A percentile compares a stretch with the other conserved stretches of the same genome.
phyloP scores from a whole-genome alignment of 805 yeast genomes.

The Candida parachauliodes region DNA sequence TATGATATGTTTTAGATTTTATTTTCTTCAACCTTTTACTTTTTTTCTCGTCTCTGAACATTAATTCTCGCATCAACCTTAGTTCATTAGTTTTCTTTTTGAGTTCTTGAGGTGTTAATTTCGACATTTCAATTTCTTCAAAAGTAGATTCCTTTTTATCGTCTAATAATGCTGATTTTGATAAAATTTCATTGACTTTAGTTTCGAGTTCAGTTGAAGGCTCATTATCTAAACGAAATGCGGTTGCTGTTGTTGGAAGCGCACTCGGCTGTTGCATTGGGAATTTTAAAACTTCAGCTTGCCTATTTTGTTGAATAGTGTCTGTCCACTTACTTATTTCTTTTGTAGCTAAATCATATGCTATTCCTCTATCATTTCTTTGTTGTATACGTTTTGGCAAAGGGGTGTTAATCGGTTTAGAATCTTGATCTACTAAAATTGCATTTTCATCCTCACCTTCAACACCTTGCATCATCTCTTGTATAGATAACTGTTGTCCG shows the following conservation, averaged over 20 bases:
- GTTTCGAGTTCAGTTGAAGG: slow-evolving; percentile 63
- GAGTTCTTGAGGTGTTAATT: slow-evolving; percentile 76
- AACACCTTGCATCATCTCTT: slow-evolving; percentile 72
- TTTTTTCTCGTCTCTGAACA: slow-evolving; percentile 92
- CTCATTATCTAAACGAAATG: slow-evolving; percentile 44
- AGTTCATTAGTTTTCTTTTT: slow-evolving; percentile 73
- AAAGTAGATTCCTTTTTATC: slow-evolving; percentile 77
- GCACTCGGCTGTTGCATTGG: slow-evolving; percentile 53
- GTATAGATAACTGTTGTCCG: slow-evolving; percentile 56
- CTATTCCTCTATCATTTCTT: slow-evolving; percentile 82
- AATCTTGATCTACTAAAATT: slow-evolving; percentile 44
- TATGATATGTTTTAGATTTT: slow-evolving; percentile 85
- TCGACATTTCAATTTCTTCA: slow-evolving; percentile 81
- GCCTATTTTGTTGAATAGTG: slow-evolving; percentile 69
- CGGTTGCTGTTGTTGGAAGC: slow-evolving; percentile 41
- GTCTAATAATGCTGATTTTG: slow-evolving; percentile 63
- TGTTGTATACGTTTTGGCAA: slow-evolving; percentile 82
- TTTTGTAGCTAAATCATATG: slow-evolving; percentile 82
- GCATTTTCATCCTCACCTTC: slow-evolving; percentile 53
- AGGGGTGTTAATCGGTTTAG: slow-evolving; percentile 67
- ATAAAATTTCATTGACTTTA: slow-evolving; percentile 57
- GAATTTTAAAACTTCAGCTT: slow-evolving; percentile 80
- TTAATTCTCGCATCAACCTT: slow-evolving; percentile 88
- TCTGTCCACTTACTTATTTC: slow-evolving; percentile 90
- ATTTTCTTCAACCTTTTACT: slow-evolving; percentile 92